Conservation (phyloP, 768 basidiomycete species). For the Termitomyces sp. region DNA sequence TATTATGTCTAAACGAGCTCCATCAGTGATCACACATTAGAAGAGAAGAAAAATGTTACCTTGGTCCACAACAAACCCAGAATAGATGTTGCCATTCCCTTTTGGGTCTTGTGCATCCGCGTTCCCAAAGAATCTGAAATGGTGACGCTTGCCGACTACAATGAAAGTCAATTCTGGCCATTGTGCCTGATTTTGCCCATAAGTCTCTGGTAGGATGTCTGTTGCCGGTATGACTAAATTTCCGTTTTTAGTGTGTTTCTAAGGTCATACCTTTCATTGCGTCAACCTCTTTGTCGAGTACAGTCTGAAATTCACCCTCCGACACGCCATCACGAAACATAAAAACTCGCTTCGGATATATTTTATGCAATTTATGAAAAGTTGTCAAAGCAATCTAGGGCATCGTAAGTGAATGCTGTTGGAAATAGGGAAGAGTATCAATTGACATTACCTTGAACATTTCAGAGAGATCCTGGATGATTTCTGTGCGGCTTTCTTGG, state of each 20-base stretch:
- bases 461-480: slow-evolving; percentile 35
- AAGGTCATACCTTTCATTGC: slow-evolving; percentile 12
- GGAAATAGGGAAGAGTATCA: background rate
- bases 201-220: slow-evolving; percentile 21
- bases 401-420: background rate
- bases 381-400: slow-evolving; percentile 12
- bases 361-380: slow-evolving; percentile 5
- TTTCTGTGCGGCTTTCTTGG: slow-evolving; percentile 1
- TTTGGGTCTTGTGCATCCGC: slow-evolving; percentile 35
- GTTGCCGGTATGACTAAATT: background rate
- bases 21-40: background rate
- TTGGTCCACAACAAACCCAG: slow-evolving; percentile 58
- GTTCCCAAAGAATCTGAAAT: slow-evolving; percentile 49
- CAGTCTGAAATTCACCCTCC: slow-evolving; percentile 24
- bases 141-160: slow-evolving; percentile 54
- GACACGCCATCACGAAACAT: slow-evolving; percentile 28
- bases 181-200: slow-evolving; percentile 28
- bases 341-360: slow-evolving; percentile 15
- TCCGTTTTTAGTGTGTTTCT: background rate
- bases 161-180: slow-evolving; percentile 50
- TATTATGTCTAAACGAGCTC: slow-evolving; percentile 38
- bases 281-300: slow-evolving; percentile 14
- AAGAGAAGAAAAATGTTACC: slow-evolving; percentile 6
- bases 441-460: slow-evolving; percentile 40
- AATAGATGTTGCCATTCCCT: slow-evolving; percentile 46